A percentile compares a stretch with the other conserved stretches of the same genome.
These are phyloP conservation scores for Cyclostephanos tholiformis DNA, from an alignment of 108 stramenopile species.

Conservation along the genomic window DNA sequence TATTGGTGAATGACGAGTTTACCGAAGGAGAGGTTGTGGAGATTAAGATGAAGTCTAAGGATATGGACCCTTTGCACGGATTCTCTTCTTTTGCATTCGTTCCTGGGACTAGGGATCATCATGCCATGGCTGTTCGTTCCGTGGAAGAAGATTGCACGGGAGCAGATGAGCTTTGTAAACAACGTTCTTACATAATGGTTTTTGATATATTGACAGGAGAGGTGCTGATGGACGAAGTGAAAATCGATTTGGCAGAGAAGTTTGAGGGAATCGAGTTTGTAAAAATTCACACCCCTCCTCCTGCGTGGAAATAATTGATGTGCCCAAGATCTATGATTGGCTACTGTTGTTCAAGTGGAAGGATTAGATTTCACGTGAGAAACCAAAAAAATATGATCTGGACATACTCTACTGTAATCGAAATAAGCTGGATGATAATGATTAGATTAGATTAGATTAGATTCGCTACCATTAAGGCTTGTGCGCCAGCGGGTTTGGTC, in stretches of 20 bases:
- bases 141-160: conserved; percentile 93
- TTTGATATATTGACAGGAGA: conserved; percentile 90
- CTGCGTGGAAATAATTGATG: conserved; percentile 20
- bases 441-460: too few relatives aligned
- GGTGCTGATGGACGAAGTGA: conserved; percentile 89
- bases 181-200: conserved; percentile 90
- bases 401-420: too few relatives aligned
- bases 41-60: conserved; percentile 57
- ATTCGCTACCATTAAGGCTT: too few relatives aligned
- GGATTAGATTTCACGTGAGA: neutral
- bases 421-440: too few relatives aligned
- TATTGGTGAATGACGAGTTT: conserved; percentile 83
- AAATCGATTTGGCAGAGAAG: conserved; percentile 78
- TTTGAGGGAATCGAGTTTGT: conserved; percentile 97
- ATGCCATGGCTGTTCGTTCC: conserved; percentile 83
- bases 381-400: too few relatives aligned
- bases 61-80: conserved; percentile 81
- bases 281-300: conserved; percentile 67
- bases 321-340: neutral
- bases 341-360: neutral
- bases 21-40: conserved; percentile 69
- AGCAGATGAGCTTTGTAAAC: conserved; percentile 73
- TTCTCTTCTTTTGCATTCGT: conserved; percentile 96
- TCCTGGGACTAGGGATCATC: conserved; percentile 83
- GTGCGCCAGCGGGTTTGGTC: too few relatives aligned